Conservation (phyloP, 2,329 filamentous ascomycete genomes). For the Aspergillus fischeri region DNA sequence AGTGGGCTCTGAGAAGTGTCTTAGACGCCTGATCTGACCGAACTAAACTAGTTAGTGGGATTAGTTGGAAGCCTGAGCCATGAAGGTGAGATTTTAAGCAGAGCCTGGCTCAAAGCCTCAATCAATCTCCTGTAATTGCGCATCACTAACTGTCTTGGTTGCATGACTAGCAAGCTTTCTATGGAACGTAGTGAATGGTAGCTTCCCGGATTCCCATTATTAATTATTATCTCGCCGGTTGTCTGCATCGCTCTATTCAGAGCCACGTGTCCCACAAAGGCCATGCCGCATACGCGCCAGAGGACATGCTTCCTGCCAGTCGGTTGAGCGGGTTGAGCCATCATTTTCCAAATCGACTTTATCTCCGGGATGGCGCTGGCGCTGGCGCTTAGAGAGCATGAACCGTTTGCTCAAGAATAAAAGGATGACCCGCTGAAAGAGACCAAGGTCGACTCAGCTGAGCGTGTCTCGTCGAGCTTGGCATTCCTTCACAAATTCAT, state of each 20-base stretch:
- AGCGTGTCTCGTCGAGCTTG: neutral
- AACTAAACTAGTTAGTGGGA: neutral
- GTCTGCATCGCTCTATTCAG: conserved; percentile 12
- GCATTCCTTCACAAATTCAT: neutral
- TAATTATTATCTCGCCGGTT: neutral
- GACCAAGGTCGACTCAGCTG: neutral
- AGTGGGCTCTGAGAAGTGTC: neutral
- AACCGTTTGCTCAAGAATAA: neutral
- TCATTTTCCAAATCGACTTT: conserved; percentile 7
- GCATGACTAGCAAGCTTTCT: neutral
- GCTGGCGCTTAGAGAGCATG: conserved; percentile 10
- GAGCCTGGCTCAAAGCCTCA: neutral
- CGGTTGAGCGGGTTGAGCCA: conserved; percentile 5
- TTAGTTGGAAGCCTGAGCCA: neutral
- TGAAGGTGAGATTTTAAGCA: neutral
- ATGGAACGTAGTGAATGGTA: neutral
- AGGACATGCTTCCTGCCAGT: conserved; percentile 1
- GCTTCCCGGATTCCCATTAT: neutral
- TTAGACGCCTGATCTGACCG: neutral
- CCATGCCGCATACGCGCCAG: conserved; percentile 16
- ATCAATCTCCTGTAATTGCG: neutral
- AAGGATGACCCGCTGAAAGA: neutral
- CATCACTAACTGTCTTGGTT: neutral
- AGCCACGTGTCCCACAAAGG: conserved; percentile 16
- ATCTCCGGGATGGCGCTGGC: conserved; percentile 9